Percentiles rank a stretch among this genome's conserved stretches.
Conservation (phyloP, 1,284 basidiomycete genomes). For the Microbotryum saponariae region DNA sequence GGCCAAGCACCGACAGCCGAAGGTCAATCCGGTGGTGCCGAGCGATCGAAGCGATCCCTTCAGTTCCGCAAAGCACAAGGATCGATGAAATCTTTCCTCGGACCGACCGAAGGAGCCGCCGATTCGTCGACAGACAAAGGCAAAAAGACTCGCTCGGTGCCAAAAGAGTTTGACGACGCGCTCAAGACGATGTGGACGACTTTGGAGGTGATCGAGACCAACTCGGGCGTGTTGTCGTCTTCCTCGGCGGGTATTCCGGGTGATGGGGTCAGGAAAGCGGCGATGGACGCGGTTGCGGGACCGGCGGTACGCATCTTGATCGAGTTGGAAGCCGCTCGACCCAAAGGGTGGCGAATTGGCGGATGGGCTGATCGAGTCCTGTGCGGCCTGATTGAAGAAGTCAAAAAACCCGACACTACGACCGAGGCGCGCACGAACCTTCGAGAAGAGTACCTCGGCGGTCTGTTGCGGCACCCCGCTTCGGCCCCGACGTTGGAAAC, state of each 20-base stretch:
- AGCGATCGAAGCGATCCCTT: conserved; percentile 55
- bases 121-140: conserved; percentile 36
- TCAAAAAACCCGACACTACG: conserved; percentile 24
- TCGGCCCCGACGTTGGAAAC: conserved; percentile 81
- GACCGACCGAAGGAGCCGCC: conserved; percentile 5
- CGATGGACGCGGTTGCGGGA: conserved; percentile 70
- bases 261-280: conserved; percentile 74
- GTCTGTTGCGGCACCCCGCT: conserved; percentile 70
- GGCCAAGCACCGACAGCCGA: conserved; percentile 26
- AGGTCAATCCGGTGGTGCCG: conserved; percentile 3
- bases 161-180: conserved; percentile 50
- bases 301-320: conserved; percentile 63
- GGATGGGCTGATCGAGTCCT: conserved; percentile 76
- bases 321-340: conserved; percentile 50
- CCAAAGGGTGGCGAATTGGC: conserved; percentile 60
- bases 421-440: conserved; percentile 1
- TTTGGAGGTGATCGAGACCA: conserved; percentile 40
- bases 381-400: conserved; percentile 64
- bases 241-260: conserved; percentile 35
- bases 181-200: conserved; percentile 52
- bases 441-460: conserved; percentile 64
- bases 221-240: conserved; percentile 1
- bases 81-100: conserved; percentile 57
- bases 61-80: conserved; percentile 68
- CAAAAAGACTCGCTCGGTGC: conserved; percentile 43